Base-by-base conservation (phyloP, 2,329 filamentous ascomycete species). In the Aspergillus aculeatinus region DNA sequence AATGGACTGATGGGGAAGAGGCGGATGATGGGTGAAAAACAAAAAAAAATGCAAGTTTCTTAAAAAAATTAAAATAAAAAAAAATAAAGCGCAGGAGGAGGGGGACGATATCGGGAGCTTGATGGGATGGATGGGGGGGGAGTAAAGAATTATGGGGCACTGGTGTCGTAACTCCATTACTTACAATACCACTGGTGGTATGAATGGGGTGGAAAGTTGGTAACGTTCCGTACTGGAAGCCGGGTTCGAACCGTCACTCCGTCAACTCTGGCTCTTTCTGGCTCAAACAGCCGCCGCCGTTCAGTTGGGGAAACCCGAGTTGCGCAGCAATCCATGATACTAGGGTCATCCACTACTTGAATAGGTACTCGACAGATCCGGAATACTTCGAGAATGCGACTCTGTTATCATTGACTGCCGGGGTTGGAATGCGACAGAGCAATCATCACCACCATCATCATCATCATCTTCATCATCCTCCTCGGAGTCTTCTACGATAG, bases 41-140 rank as follows among this genome's bases (percentile, higher is more conserved):
- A 53, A 54, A 53, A 61, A 55, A 61, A 62, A 53, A 55, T 51
- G 44, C 53, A 57, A 63, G 42, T 55, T 19, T 19, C 31, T 10
- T 29, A 57, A 48, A 54, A 56, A 51, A 48, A 49, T 31, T 11
- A 56, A 44, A 44, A 48, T 16, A 7, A 58, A 57, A 60, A 60
- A 51, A 27, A 48, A 48, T 48, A n/a, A 35, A 56, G 25, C 31
- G 25, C 9, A 39, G 44, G 35, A 51, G 48, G 48, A 51, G 53
- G 53, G 58, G 59, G 58, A 63, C 61, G 61, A 65, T 63, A 63
- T 63, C 63, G 59, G 61, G 63, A 63, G 49, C 55, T 27, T 61
- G 61, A 60, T 59, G 55, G 54, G 51, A 60, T 60, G 55, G 55
- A 7, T n/a, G 27, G 27, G 9, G 9, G 27, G 7, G 9, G 51